Percentiles rank a stretch among this genome's conserved stretches.
Conservation (phyloP, 495 filamentous ascomycete genomes). For the Penicillium flavigenum region DNA sequence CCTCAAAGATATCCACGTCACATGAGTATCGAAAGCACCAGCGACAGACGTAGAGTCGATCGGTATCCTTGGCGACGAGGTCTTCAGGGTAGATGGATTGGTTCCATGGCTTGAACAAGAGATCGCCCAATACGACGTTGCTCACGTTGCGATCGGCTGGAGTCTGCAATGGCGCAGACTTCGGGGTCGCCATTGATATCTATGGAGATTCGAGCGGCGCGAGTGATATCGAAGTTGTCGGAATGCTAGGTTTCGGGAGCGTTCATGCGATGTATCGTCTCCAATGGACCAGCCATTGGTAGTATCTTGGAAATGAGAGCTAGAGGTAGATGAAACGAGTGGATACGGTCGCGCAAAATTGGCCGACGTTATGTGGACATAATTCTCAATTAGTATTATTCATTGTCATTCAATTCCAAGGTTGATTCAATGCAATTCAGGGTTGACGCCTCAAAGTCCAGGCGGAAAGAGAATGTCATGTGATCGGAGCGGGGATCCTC, state of each 20-base stretch:
- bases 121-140: slow-evolving; percentile 70
- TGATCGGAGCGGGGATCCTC: slow-evolving; percentile 7
- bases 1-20: slow-evolving; percentile 60
- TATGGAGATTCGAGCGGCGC: background rate
- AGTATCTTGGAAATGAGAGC: slow-evolving; percentile 9
- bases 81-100: slow-evolving; percentile 77
- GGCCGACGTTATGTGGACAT: background rate
- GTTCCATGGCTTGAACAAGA: slow-evolving; percentile 76
- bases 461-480: background rate
- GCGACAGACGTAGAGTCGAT: slow-evolving; percentile 79
- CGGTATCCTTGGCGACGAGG: slow-evolving; percentile 61
- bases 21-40: slow-evolving; percentile 91
- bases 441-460: slow-evolving; percentile 3
- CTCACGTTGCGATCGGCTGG: slow-evolving; percentile 62
- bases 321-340: background rate
- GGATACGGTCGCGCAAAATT: slow-evolving; percentile 6
- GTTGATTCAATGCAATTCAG: background rate
- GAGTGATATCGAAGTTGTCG: background rate
- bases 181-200: slow-evolving; percentile 32
- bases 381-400: background rate
- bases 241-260: slow-evolving; percentile 12
- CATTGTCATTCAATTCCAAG: background rate
- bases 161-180: slow-evolving; percentile 33
- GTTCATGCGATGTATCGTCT: slow-evolving; percentile 8
- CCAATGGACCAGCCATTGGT: slow-evolving; percentile 28